phyloP scores from a whole-genome alignment of 2,329 filamentous ascomycete genomes.

The Clonostachys rosea region DNA sequence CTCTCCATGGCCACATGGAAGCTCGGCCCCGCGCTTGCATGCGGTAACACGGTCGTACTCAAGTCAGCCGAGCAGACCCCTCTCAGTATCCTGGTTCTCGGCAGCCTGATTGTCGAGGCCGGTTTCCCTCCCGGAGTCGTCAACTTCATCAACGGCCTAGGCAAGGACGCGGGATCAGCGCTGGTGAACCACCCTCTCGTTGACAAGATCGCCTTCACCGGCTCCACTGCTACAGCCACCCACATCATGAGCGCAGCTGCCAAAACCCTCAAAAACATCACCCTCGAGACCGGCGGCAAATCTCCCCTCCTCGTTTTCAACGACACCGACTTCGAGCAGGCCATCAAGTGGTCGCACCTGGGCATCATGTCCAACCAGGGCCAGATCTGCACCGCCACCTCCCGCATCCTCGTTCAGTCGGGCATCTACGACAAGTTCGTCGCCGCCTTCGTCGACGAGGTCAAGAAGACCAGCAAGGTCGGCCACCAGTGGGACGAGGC shows the following conservation, averaged over 20 bases:
- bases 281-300: constrained; percentile 56
- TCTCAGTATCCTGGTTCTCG: constrained; percentile 54
- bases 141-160: constrained; percentile 66
- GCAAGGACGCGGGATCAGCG: constrained; percentile 58
- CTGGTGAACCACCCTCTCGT: constrained; percentile 59
- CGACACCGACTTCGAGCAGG: constrained; percentile 55
- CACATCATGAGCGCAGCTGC: constrained; percentile 65
- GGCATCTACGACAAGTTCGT: constrained; percentile 53
- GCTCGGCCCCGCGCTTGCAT: constrained; percentile 59
- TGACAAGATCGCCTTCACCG: constrained; percentile 71
- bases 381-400: constrained; percentile 52
- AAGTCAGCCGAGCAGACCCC: constrained; percentile 62
- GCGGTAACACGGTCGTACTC: constrained; percentile 54
- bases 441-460: constrained; percentile 47
- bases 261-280: constrained; percentile 52
- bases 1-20: constrained; percentile 70
- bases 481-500: constrained; percentile 6
- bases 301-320: constrained; percentile 52
- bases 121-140: constrained; percentile 70
- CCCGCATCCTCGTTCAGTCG: constrained; percentile 51
- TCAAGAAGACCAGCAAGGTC: constrained; percentile 33
- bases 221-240: constrained; percentile 60
- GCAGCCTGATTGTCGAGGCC: constrained; percentile 59
- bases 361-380: constrained; percentile 46
- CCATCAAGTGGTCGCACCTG: constrained; percentile 41